Evolutionary conservation across 768 basidiomycete species (phyloP).

Genomic region (Mycena galopus): DNA sequence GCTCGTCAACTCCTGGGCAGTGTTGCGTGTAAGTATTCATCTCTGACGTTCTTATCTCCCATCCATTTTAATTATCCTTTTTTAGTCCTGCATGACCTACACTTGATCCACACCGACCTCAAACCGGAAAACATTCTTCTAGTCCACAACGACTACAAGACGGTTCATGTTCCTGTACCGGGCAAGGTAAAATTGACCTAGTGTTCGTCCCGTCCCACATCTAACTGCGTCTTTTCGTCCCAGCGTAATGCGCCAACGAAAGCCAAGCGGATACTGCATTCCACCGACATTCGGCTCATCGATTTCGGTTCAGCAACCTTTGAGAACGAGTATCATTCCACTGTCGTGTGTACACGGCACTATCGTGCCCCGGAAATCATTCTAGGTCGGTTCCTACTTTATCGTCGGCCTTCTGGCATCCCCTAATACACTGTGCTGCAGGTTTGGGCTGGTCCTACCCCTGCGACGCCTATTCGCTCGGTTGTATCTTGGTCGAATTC

Average conservation of each 20-base stretch:
- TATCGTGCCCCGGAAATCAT: constrained; percentile 99
- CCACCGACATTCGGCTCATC: constrained; percentile 94
- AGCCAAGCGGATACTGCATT: constrained; percentile 82
- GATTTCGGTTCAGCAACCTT: constrained; percentile 99
- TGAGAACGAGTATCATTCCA: constrained; percentile 97
- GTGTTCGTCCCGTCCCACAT: constrained; percentile 6
- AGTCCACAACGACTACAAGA: constrained; percentile 84
- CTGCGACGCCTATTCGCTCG: constrained; percentile 98
- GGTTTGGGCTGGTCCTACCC: constrained; percentile 98
- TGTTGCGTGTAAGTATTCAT: constrained; percentile 84
- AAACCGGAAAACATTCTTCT: constrained; percentile 99
- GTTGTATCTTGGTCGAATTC: constrained; percentile 99
- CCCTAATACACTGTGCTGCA: constrained; percentile 49
- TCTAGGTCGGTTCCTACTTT: constrained; percentile 67
- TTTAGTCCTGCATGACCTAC: constrained; percentile 90
- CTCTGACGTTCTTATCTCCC: constrained; percentile 13
- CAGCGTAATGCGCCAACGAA: constrained; percentile 78
- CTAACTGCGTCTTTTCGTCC: constrained; percentile 33
- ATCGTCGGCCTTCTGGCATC: constrained; percentile 5
- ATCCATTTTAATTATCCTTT: constrained; percentile 28
- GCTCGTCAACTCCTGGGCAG: constrained; percentile 92
- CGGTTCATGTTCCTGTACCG: constrained; percentile 68
- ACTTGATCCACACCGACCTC: constrained; percentile 96
- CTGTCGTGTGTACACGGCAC: constrained; percentile 97
- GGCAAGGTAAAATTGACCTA: constrained; percentile 66